Percentiles rank a stretch among this genome's conserved stretches.
Evolutionary conservation across 768 basidiomycete genomes (phyloP).

Genomic region (Leccinum fibrillosum): DNA sequence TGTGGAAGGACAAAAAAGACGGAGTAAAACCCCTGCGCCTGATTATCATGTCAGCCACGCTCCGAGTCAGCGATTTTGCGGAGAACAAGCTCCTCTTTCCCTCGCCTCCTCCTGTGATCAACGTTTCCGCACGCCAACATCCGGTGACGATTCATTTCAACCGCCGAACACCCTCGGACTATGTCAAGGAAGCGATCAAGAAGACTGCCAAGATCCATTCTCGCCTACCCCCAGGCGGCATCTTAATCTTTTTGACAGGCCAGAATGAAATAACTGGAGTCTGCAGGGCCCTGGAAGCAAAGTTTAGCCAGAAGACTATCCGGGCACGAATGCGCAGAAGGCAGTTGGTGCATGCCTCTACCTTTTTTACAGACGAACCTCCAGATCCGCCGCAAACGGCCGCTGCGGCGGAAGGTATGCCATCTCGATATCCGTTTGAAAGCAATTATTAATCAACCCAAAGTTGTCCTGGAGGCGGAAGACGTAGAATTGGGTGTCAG

Average conservation of each 20-base stretch:
- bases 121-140: constrained; percentile 86
- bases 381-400: constrained; percentile 13
- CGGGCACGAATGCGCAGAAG: constrained; percentile 45
- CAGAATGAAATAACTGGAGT: constrained; percentile 92
- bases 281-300: constrained; percentile 75
- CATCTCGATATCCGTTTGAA: neutral
- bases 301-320: constrained; percentile 67
- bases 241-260: constrained; percentile 92
- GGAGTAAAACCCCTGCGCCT: constrained; percentile 83
- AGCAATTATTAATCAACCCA: neutral
- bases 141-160: constrained; percentile 95
- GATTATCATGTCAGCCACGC: constrained; percentile 98
- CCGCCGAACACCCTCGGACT: constrained; percentile 80
- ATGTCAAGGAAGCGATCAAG: constrained; percentile 85
- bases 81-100: constrained; percentile 81
- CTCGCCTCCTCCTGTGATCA: constrained; percentile 86
- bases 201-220: constrained; percentile 92
- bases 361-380: constrained; percentile 27
- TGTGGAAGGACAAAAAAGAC: constrained; percentile 80
- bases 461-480: constrained; percentile 77
- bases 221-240: constrained; percentile 87
- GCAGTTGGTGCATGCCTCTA: constrained; percentile 23
- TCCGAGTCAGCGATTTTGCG: constrained; percentile 90
- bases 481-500: constrained; percentile 67
- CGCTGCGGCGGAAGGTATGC: constrained; percentile 19